Base-by-base conservation (phyloP, 2,329 filamentous ascomycete genomes). In the Rutstroemia sp. region DNA sequence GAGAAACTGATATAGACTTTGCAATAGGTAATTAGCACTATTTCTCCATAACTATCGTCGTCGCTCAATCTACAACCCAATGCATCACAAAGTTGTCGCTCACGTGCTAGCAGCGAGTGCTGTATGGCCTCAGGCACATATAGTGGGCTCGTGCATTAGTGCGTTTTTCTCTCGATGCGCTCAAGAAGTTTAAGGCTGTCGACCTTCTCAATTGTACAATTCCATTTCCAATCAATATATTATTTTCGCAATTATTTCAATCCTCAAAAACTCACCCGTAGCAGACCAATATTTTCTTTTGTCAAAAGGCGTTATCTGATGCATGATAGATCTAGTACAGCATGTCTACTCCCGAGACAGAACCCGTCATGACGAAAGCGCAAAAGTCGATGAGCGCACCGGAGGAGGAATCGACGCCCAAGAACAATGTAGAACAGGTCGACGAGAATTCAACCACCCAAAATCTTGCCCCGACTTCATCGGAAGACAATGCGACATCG, bases 301-400 rank as follows among this genome's bases (percentile, higher is more conserved):
- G 53, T 56, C 38, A 34, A 56, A 56, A 45, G 23, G 47, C 47
- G 9, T 48, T 45, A 51, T 56, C 53, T 56, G 38, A 56, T 56
- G 53, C 30, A 56, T 56, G 38, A 36, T 56, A 56, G 47, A 44
- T 56, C 25, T 44, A 56, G 53, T 38, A 46, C 53, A 56, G 51
- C 42, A 56, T 56, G 53, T 56, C 53, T 49, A 42, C 52, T n/a
- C 38, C 53, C 40, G 53, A 56, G 42, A 40, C 47, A 38, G 40
- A 48, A 51, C 34, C 53, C 38, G 39, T 56, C 50, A 48, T 42
- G 30, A 51, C 53, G 39, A 34, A 56, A 16, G 10, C 47, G 9
- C 47, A 47, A 34, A 44, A 51, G 12, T 38, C 34, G 27, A 25
- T 12, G 25, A 25, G 9, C 25, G 5, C 39, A 38, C 8, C 36